Conservation (phyloP, 2,329 filamentous ascomycete genomes). For the Westerdykella ornata region DNA sequence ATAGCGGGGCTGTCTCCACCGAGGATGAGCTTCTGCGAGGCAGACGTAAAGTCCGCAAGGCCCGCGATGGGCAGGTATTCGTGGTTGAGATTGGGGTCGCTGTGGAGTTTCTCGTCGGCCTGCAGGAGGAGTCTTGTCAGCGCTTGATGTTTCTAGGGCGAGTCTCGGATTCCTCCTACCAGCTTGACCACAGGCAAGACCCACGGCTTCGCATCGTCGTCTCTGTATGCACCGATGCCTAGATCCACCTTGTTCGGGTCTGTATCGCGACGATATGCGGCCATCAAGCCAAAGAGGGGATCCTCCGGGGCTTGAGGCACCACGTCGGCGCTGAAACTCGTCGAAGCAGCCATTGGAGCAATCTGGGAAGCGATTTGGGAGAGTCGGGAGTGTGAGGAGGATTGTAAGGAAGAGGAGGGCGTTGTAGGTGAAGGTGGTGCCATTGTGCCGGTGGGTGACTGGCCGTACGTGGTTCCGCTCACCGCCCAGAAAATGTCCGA, state of each 20-base stretch:
- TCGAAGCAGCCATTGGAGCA: slow-evolving; percentile 51
- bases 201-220: slow-evolving; percentile 95
- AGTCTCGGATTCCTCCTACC: slow-evolving; percentile 49
- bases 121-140: slow-evolving; percentile 39
- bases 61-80: slow-evolving; percentile 97
- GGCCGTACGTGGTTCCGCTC: too few relatives aligned
- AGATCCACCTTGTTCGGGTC: slow-evolving; percentile 80
- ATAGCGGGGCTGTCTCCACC: slow-evolving; percentile 74
- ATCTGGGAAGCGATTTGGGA: slow-evolving; percentile 63
- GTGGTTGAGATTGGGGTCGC: slow-evolving; percentile 88
- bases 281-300: slow-evolving; percentile 86
- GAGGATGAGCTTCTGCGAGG: slow-evolving; percentile 85
- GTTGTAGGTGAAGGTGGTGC: slow-evolving; percentile 3
- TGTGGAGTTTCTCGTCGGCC: slow-evolving; percentile 85
- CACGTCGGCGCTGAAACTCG: slow-evolving; percentile 66
- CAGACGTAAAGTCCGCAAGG: slow-evolving; percentile 74
- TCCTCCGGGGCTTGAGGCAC: slow-evolving; percentile 92
- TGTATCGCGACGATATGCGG: slow-evolving; percentile 75
- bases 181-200: slow-evolving; percentile 93
- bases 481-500: too few relatives aligned
- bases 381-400: slow-evolving; percentile 37
- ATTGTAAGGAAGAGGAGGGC: slow-evolving; percentile 10
- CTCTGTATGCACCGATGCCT: slow-evolving; percentile 91
- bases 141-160: slow-evolving; percentile 1
- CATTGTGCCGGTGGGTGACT: neutral